These are phyloP conservation scores for Calonectria honghensis DNA, from an alignment of 2,329 filamentous ascomycete genomes.

Conservation along the genomic window DNA sequence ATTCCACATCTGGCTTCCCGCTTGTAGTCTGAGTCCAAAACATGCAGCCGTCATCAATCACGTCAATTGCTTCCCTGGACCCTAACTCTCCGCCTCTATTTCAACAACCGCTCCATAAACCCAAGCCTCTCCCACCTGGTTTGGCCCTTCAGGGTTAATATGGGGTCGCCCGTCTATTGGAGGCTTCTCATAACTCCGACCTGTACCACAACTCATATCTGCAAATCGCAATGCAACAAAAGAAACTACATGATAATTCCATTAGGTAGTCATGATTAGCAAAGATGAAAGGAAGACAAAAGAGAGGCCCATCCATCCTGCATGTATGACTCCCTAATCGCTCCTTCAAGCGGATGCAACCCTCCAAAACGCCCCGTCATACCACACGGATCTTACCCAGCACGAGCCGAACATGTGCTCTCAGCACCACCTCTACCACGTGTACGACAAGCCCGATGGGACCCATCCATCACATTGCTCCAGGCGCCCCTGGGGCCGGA, in stretches of 20 bases:
- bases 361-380: slow-evolving; percentile 31
- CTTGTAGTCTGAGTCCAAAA: not conserved
- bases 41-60: not conserved
- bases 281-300: not conserved
- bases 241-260: not conserved
- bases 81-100: not conserved
- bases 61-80: not conserved
- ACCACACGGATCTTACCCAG: slow-evolving; percentile 32
- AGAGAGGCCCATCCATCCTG: not conserved
- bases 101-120: not conserved
- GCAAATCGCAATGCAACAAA: not conserved
- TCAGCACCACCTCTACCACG: slow-evolving; percentile 5
- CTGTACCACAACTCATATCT: slow-evolving; percentile 5
- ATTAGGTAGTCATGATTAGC: not conserved
- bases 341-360: slow-evolving; percentile 31
- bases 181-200: slow-evolving; percentile 33
- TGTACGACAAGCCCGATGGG: slow-evolving; percentile 5
- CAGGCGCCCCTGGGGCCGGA: slow-evolving; percentile 59
- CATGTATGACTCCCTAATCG: not conserved
- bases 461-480: slow-evolving; percentile 20
- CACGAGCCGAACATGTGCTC: not conserved
- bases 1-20: not conserved
- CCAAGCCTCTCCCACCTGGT: not conserved
- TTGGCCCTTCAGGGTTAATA: not conserved
- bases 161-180: slow-evolving; percentile 29